These are phyloP conservation scores for Phytophthora foliorum DNA, from an alignment of 352 stramenopile species.

Conservation along the genomic window DNA sequence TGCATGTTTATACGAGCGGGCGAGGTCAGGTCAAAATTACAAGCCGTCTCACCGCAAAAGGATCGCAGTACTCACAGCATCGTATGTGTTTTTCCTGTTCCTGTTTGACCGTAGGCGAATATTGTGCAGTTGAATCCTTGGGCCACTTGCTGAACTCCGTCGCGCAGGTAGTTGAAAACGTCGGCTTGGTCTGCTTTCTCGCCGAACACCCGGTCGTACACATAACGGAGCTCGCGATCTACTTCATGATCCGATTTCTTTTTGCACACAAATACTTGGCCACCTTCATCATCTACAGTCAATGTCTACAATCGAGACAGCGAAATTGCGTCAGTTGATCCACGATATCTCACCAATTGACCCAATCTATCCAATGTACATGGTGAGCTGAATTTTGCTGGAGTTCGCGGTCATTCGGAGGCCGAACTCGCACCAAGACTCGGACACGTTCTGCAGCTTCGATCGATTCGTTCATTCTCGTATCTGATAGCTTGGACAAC, in stretches of 20 bases:
- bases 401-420: constrained; percentile 76
- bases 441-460: constrained; percentile 70
- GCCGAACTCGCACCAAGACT: constrained; percentile 84
- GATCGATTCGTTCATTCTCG: constrained; percentile 43
- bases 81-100: constrained; percentile 92
- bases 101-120: constrained; percentile 93
- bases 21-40: neutral
- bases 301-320: constrained; percentile 33
- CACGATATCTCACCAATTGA: neutral
- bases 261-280: constrained; percentile 61
- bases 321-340: neutral
- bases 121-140: constrained; percentile 93
- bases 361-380: constrained; percentile 21
- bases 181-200: constrained; percentile 66
- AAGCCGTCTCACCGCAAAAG: no score
- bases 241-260: constrained; percentile 49
- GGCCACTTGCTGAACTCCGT: constrained; percentile 80
- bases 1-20: constrained; percentile 2
- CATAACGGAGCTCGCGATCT: constrained; percentile 62
- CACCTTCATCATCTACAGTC: constrained; percentile 42
- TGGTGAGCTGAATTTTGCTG: constrained; percentile 36
- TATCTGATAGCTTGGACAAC: constrained; percentile 7
- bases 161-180: constrained; percentile 79
- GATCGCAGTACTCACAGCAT: constrained; percentile 70
- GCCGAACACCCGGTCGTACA: constrained; percentile 84